Conservation (phyloP, 208 protist genomes). For the Trypanosoma grayi region DNA sequence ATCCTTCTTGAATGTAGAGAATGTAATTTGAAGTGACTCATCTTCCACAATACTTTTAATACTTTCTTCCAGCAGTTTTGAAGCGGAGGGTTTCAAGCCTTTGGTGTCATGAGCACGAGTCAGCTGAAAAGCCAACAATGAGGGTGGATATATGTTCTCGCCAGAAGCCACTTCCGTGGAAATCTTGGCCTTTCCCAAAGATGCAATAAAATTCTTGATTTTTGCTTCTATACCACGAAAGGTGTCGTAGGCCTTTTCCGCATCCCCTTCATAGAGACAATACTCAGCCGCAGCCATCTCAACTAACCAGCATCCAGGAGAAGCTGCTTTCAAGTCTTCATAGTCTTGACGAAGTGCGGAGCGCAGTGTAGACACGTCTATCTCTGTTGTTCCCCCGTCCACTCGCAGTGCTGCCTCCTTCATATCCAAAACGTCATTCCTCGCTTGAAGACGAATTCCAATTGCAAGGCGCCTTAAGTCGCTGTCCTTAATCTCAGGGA, state of each 20-base stretch:
- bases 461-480: conserved; percentile 60
- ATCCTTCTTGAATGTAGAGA: conserved; percentile 54
- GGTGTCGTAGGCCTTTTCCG: conserved; percentile 49
- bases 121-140: conserved; percentile 60
- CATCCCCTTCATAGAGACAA: conserved; percentile 68
- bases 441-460: conserved; percentile 60
- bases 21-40: conserved; percentile 21
- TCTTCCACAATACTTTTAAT: conserved; percentile 47
- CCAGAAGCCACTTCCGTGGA: conserved; percentile 43
- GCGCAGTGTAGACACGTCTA: conserved; percentile 71
- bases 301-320: conserved; percentile 75
- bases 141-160: conserved; percentile 64
- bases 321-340: conserved; percentile 48
- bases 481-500: conserved; percentile 65
- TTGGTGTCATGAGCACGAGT: conserved; percentile 37
- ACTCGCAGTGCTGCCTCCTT: conserved; percentile 77
- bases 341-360: conserved; percentile 53
- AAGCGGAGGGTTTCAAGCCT: conserved; percentile 23
- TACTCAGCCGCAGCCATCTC: conserved; percentile 73
- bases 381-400: conserved; percentile 70
- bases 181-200: conserved; percentile 16
- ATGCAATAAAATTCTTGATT: conserved; percentile 51
- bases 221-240: conserved; percentile 58
- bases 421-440: conserved; percentile 67
- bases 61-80: conserved; percentile 44